Evolutionary conservation across 495 filamentous ascomycete genomes (phyloP).

Genomic region (Aspergillus saccharolyticus): DNA sequence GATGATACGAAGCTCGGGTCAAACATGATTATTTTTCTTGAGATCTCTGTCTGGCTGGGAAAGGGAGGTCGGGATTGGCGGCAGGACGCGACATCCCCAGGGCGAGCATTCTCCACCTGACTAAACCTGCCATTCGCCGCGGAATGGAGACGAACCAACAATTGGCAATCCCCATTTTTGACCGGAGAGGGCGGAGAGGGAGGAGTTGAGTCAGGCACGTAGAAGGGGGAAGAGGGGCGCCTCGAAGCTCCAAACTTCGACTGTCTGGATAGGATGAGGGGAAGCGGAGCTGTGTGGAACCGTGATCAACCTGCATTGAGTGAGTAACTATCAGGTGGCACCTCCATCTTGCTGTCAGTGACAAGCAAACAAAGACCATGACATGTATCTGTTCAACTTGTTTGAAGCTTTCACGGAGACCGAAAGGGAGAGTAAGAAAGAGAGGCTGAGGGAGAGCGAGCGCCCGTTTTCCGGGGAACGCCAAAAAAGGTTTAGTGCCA

Average conservation of each 20-base stretch:
- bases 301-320: neutral
- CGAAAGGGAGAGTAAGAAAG: no score
- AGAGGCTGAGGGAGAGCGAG: neutral
- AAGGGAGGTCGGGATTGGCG: neutral
- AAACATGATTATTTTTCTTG: neutral
- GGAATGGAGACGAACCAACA: neutral
- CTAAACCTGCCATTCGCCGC: neutral
- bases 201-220: neutral
- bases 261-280: no score
- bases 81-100: neutral
- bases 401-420: no score
- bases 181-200: neutral
- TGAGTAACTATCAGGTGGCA: neutral
- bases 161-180: neutral
- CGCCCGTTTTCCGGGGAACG: neutral
- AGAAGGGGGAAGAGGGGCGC: neutral
- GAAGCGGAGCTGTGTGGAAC: neutral
- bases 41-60: neutral
- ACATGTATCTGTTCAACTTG: no score
- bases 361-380: neutral
- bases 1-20: neutral
- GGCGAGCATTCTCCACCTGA: neutral
- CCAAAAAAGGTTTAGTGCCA: neutral
- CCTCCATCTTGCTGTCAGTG: neutral
- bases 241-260: neutral